phyloP scores from a whole-genome alignment of 106 monocot genomes.

The Amphibolis antarctica region DNA sequence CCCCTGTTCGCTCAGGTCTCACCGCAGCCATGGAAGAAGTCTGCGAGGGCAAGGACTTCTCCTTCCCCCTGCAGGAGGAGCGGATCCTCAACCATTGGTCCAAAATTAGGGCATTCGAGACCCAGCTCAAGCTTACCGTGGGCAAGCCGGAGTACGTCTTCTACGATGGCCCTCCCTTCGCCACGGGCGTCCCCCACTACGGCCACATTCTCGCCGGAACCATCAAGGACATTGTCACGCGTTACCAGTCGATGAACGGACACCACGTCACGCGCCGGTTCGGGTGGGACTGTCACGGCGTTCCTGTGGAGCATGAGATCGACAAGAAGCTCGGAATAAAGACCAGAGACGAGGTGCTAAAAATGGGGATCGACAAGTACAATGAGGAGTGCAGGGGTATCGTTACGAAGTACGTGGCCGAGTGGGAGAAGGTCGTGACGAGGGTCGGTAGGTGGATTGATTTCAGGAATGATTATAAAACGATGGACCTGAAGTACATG shows the following conservation, averaged over 20 bases:
- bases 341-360: conserved; percentile 48
- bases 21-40: conserved; percentile 71
- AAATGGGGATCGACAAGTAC: conserved; percentile 74
- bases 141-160: conserved; percentile 77
- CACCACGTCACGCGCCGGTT: conserved; percentile 86
- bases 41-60: conserved; percentile 86
- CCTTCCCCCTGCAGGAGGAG: conserved; percentile 69
- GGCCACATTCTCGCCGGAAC: conserved; percentile 98
- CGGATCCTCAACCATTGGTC: conserved; percentile 50
- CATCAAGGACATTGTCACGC: conserved; percentile 98
- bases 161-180: conserved; percentile 98
- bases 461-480: conserved; percentile 89
- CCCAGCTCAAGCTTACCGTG: conserved; percentile 62
- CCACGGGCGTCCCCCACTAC: conserved; percentile 88
- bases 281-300: conserved; percentile 99
- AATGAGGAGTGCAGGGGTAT: conserved; percentile 83
- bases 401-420: conserved; percentile 69
- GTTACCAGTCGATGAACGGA: conserved; percentile 84
- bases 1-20: not conserved
- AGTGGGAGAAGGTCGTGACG: conserved; percentile 84
- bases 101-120: conserved; percentile 63
- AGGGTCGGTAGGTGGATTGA: conserved; percentile 92
- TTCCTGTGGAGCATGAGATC: conserved; percentile 94
- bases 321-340: conserved; percentile 60
- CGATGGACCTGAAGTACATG: conserved; percentile 87